phyloP scores from a whole-genome alignment of 2,329 filamentous ascomycete species.

The Alternaria ethzedia region DNA sequence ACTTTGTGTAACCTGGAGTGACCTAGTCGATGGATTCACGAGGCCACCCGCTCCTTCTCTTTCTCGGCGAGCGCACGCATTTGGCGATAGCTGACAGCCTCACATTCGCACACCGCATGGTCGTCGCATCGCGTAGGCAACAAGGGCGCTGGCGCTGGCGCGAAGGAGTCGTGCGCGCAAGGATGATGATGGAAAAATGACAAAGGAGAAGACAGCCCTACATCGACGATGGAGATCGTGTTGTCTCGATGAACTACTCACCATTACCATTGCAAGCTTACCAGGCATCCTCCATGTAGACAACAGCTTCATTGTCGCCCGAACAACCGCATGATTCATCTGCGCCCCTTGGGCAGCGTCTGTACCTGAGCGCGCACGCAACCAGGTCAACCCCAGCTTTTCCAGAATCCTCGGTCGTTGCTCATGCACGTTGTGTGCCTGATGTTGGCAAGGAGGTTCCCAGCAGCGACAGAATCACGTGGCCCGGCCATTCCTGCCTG shows the following conservation, averaged over 20 bases:
- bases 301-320: neutral
- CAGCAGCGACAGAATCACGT: neutral
- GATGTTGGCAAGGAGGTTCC: neutral
- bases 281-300: neutral
- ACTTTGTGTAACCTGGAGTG: neutral
- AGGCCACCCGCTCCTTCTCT: neutral
- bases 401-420: neutral
- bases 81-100: neutral
- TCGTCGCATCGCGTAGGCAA: neutral
- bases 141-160: neutral
- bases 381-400: conserved; percentile 3
- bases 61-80: neutral
- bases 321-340: neutral
- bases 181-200: neutral
- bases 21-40: neutral
- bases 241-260: neutral
- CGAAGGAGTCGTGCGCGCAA: neutral
- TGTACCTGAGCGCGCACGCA: neutral
- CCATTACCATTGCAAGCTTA: neutral
- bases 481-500: neutral
- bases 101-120: neutral
- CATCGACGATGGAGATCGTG: neutral
- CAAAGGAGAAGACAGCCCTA: neutral
- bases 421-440: neutral
- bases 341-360: neutral